phyloP scores from a whole-genome alignment of 2,329 filamentous ascomycete species.

The Pleurostoma richardsiae region DNA sequence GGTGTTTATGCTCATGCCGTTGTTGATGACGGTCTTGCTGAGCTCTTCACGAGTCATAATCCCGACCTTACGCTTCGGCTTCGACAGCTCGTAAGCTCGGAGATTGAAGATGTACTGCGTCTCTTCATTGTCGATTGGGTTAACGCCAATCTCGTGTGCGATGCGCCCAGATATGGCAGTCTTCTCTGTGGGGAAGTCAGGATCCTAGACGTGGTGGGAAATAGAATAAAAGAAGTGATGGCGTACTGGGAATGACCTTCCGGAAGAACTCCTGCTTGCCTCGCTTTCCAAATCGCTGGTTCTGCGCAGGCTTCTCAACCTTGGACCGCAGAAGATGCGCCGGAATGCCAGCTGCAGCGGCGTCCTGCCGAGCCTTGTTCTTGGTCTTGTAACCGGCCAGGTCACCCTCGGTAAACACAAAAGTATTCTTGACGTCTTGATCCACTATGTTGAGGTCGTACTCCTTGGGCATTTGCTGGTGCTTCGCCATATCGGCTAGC shows the following conservation, averaged over 20 bases:
- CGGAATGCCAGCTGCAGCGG: slow-evolving; percentile 54
- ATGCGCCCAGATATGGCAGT: slow-evolving; percentile 18
- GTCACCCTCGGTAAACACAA: slow-evolving; percentile 90
- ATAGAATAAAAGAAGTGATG: slow-evolving; percentile 4
- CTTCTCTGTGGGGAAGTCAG: slow-evolving; percentile 3
- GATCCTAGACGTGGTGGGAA: slow-evolving; percentile 10
- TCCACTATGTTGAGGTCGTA: slow-evolving; percentile 74
- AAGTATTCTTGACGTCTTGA: slow-evolving; percentile 71
- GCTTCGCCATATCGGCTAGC: slow-evolving; percentile 59
- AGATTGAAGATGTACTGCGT: slow-evolving; percentile 31
- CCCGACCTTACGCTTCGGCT: slow-evolving; percentile 42
- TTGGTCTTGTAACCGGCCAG: slow-evolving; percentile 68
- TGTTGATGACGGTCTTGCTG: slow-evolving; percentile 52
- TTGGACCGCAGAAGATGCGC: slow-evolving; percentile 44
- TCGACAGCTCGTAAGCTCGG: slow-evolving; percentile 38
- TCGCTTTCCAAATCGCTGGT: slow-evolving; percentile 11
- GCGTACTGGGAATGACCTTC: slow-evolving; percentile 71
- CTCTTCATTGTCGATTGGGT: slow-evolving; percentile 28
- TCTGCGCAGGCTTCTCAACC: slow-evolving; percentile 40
- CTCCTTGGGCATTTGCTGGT: slow-evolving; percentile 77
- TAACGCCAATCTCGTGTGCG: slow-evolving; percentile 29
- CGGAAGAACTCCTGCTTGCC: slow-evolving; percentile 51
- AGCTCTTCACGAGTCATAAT: slow-evolving; percentile 46
- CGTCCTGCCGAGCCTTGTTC: slow-evolving; percentile 50
- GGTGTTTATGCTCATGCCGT: slow-evolving; percentile 42